These are phyloP conservation scores for Excoecaria cochinchinensis DNA, from an alignment of 345 rosid species.

Conservation along the genomic window DNA sequence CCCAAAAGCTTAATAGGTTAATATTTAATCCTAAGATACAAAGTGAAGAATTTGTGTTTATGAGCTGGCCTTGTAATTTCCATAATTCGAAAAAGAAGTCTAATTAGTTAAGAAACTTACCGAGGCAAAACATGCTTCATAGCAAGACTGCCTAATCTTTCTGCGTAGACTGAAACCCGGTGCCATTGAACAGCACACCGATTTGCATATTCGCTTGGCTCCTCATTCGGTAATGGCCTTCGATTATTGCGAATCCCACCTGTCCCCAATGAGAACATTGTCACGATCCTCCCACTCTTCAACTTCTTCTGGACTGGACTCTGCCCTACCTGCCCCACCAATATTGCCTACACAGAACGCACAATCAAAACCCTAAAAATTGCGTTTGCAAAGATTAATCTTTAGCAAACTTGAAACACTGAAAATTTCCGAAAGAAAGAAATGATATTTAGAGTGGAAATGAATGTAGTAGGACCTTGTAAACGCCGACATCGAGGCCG, in stretches of 20 bases:
- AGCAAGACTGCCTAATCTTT: constrained; percentile 50
- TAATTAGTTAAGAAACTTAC: constrained; percentile 45
- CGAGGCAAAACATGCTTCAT: constrained; percentile 69
- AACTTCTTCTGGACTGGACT: constrained; percentile 73
- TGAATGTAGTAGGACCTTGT: constrained; percentile 45
- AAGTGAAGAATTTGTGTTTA: not conserved
- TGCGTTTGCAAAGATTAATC: not conserved
- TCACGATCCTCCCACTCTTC: constrained; percentile 54
- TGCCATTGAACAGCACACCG: constrained; percentile 83
- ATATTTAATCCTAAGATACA: not conserved
- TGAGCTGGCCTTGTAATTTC: not conserved
- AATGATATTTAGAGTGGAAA: not conserved
- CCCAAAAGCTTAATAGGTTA: not conserved
- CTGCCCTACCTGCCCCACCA: constrained; percentile 91
- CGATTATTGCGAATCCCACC: constrained; percentile 84
- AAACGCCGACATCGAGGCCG: constrained; percentile 76
- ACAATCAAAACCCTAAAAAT: not conserved
- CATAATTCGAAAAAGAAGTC: not conserved
- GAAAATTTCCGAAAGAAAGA: not conserved
- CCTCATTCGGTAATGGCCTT: constrained; percentile 69
- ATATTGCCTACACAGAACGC: constrained; percentile 53
- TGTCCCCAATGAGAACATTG: constrained; percentile 71
- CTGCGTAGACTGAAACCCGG: constrained; percentile 72
- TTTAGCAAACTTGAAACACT: not conserved
- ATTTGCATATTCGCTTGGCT: constrained; percentile 71